Conservation (phyloP, 805 yeast species). For the Monosporozyma unispora region DNA sequence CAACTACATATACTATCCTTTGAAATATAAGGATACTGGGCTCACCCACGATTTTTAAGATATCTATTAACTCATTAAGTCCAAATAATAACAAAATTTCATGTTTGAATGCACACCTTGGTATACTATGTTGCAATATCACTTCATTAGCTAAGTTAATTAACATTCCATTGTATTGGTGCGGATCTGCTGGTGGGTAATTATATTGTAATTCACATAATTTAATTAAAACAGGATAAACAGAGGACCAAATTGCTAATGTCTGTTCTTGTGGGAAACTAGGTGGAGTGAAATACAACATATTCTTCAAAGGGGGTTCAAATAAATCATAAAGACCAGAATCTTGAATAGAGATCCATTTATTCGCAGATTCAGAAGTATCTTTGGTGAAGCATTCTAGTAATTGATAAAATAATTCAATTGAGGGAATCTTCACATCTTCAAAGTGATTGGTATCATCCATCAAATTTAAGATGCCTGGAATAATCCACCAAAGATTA, state of each 20-base stretch:
- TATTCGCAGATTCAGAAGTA: constrained; percentile 3
- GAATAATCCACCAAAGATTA: constrained; percentile 28
- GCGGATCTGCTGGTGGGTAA: constrained; percentile 1
- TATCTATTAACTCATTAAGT: constrained; percentile 3
- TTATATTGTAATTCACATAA: constrained; percentile 14
- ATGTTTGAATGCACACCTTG: constrained; percentile 18
- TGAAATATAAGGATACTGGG: constrained; percentile 12
- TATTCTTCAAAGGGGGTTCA: constrained; percentile 18
- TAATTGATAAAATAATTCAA: constrained; percentile 14
- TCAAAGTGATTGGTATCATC: constrained; percentile 24
- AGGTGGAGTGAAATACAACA: constrained; percentile 27
- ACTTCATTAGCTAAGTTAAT: constrained; percentile 16
- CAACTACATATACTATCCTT: constrained; percentile 21
- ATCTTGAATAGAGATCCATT: constrained; percentile 19
- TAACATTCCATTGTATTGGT: constrained; percentile 8
- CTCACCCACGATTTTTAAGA: constrained; percentile 2
- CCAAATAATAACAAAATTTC: constrained; percentile 13
- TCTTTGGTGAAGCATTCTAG: constrained; percentile 10
- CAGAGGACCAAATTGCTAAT: constrained; percentile 10
- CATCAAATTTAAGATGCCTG: constrained; percentile 26
- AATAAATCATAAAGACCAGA: constrained; percentile 21
- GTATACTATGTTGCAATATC: constrained; percentile 21
- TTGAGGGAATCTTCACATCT: constrained; percentile 21
- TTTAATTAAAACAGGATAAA: constrained; percentile 18
- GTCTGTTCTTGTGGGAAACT: constrained; percentile 13